phyloP scores from a whole-genome alignment of 2,329 filamentous ascomycete species.

The Cladosporium sphaerospermum region DNA sequence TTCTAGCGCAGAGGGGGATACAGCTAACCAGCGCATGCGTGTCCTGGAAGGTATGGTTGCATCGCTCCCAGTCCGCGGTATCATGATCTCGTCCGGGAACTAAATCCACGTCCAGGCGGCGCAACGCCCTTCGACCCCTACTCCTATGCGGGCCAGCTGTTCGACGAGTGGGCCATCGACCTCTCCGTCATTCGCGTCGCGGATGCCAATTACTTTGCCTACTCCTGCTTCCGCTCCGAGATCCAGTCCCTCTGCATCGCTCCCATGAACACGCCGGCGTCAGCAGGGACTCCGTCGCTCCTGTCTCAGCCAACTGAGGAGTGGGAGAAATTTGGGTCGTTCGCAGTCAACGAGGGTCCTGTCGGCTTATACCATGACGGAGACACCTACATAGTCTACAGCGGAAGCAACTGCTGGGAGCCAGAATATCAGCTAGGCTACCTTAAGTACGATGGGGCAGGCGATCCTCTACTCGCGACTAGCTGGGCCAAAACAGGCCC shows the following conservation, averaged over 20 bases:
- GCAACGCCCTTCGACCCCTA: slow-evolving; percentile 47
- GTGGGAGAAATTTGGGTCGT: slow-evolving; percentile 45
- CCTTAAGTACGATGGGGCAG: slow-evolving; percentile 46
- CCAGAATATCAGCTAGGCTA: slow-evolving; percentile 49
- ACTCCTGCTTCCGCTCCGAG: slow-evolving; percentile 38
- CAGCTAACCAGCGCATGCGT: slow-evolving; percentile 47
- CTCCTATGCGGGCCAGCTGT: slow-evolving; percentile 43
- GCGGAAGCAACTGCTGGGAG: slow-evolving; percentile 53
- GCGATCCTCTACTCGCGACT: slow-evolving; percentile 39
- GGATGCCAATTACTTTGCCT: slow-evolving; percentile 48
- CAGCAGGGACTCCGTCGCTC: slow-evolving; percentile 42
- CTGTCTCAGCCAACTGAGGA: slow-evolving; percentile 46
- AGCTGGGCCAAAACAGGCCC: slow-evolving; percentile 52
- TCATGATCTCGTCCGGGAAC: not conserved
- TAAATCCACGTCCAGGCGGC: slow-evolving; percentile 36
- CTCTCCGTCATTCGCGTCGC: slow-evolving; percentile 46
- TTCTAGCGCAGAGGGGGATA: slow-evolving; percentile 37
- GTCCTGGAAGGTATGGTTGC: slow-evolving; percentile 36
- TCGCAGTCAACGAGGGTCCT: slow-evolving; percentile 51
- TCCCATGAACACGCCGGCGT: slow-evolving; percentile 35
- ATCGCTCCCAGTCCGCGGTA: not conserved
- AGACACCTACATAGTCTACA: slow-evolving; percentile 49
- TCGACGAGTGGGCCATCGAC: slow-evolving; percentile 49
- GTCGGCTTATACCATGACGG: slow-evolving; percentile 49
- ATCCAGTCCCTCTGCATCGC: slow-evolving; percentile 40